These are phyloP conservation scores for Pythium diclinum DNA, from an alignment of 352 stramenopile genomes.

Conservation along the genomic window DNA sequence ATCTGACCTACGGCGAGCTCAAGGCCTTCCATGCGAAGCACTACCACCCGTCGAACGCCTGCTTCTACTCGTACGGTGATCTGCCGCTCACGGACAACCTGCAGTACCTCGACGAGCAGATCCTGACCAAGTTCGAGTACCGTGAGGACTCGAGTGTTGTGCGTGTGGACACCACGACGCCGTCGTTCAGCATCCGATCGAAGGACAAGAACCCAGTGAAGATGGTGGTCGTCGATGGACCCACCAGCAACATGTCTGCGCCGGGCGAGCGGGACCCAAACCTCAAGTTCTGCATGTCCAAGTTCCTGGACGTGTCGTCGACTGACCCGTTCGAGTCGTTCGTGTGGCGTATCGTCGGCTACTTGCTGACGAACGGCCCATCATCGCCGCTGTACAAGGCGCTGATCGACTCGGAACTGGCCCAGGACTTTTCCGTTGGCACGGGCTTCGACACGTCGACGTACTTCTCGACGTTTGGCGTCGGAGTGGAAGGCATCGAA, in stretches of 20 bases:
- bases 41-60: constrained; percentile 89
- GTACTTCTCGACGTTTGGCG: constrained; percentile 72
- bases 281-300: constrained; percentile 75
- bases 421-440: constrained; percentile 72
- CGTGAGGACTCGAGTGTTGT: constrained; percentile 42
- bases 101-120: constrained; percentile 64
- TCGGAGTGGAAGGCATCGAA: constrained; percentile 72
- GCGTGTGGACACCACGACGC: constrained; percentile 36
- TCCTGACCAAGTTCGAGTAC: constrained; percentile 71
- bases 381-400: constrained; percentile 82
- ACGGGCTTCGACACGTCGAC: constrained; percentile 81
- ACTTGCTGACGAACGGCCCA: constrained; percentile 74
- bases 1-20: constrained; percentile 76
- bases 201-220: constrained; percentile 21
- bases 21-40: constrained; percentile 75
- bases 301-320: constrained; percentile 63
- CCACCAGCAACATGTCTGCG: constrained; percentile 53
- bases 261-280: constrained; percentile 50
- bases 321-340: constrained; percentile 78
- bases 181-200: constrained; percentile 37
- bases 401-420: constrained; percentile 72
- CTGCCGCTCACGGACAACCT: constrained; percentile 75
- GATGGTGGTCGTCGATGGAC: constrained; percentile 49
- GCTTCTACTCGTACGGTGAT: constrained; percentile 90
- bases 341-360: constrained; percentile 73